Base-by-base conservation (phyloP, 306 rosid genomes). In the Malus asiatica region DNA sequence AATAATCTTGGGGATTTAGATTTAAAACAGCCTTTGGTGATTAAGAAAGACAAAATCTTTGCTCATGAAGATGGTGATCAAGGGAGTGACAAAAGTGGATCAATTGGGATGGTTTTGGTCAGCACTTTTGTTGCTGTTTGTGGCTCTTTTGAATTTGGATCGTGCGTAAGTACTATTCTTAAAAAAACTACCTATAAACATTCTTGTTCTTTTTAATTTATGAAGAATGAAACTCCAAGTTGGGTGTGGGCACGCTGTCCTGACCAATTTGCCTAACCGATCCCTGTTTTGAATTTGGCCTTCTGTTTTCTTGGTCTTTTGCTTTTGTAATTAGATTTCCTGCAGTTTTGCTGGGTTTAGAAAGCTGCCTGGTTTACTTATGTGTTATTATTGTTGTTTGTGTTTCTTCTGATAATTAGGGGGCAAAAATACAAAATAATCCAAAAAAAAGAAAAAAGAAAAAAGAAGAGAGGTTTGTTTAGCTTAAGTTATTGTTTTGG, bases 131-230 rank as follows among this genome's bases (percentile, higher is more conserved):
- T 89, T 80, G 89, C 92, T 33, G 96, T 91, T 80, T 88, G 91
- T 83, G 98, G 97, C 52, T 93, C 98, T 22, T 91, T 89, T 52
- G 84, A 89, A 38, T 93, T 93, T 74, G 98, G 98, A 87, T 88
- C 90, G 44, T 91, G 96, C 84, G 93, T 93, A 79, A 81, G 95
- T 83, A 51, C 57, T 18, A 78, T 22, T 11, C 40, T 65, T 69
- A 32, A 12, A 15, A 32, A 32, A 12, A 20, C 22, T 58, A 23
- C 16, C 12, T 52, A 52, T n/a, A 14, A 35, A 38, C 23, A 2
- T 45, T 18, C 16, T 45, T 18, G 16, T 10, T 27, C 27, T 60
- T 44, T 64, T 1, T 40, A 40, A 30, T 30, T 30, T 30, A 30
- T 30, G 2, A 1, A 2, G 0, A 40, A 40, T 9, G 45, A 40